A percentile compares a stretch with the other conserved stretches of the same genome.
These are phyloP conservation scores for Tolypocladium pustulatum DNA, from an alignment of 2,329 filamentous ascomycete species.

Conservation along the genomic window DNA sequence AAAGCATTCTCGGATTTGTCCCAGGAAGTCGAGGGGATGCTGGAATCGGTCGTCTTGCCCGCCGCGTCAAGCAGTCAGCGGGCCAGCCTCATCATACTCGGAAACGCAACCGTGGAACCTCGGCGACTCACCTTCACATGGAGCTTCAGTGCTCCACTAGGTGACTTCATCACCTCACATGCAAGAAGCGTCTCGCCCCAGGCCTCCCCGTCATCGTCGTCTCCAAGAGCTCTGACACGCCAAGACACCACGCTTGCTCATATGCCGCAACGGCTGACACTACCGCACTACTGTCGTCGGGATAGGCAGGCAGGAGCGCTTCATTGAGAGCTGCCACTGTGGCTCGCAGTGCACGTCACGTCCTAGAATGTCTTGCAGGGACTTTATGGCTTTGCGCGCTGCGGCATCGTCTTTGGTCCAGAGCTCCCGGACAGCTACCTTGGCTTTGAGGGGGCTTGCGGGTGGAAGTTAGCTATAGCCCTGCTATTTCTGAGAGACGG, in stretches of 20 bases:
- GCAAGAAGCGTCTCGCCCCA: constrained; percentile 32
- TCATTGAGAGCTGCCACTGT: constrained; percentile 31
- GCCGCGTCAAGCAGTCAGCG: background rate
- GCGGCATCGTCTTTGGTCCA: constrained; percentile 26
- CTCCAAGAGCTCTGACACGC: constrained; percentile 30
- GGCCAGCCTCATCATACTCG: background rate
- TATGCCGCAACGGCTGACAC: constrained; percentile 25
- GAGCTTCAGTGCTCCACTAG: constrained; percentile 12
- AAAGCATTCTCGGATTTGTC: background rate
- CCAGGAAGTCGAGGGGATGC: background rate
- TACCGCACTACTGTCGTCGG: constrained; percentile 27
- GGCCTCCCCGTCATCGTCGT: constrained; percentile 21
- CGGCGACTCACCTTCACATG: constrained; percentile 21
- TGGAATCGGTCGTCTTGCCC: background rate
- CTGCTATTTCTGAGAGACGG: background rate
- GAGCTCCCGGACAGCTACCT: constrained; percentile 30
- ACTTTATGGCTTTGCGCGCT: constrained; percentile 20
- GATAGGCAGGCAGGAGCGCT: constrained; percentile 24
- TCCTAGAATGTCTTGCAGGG: constrained; percentile 25
- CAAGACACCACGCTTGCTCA: constrained; percentile 25
- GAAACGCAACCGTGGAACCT: background rate
- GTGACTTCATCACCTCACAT: constrained; percentile 17
- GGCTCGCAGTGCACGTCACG: constrained; percentile 26
- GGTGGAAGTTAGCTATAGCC: background rate
- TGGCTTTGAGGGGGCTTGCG: constrained; percentile 30